Evolutionary conservation across 1,284 basidiomycete genomes (phyloP).

Genomic region (Coniferiporia sulphurascens): DNA sequence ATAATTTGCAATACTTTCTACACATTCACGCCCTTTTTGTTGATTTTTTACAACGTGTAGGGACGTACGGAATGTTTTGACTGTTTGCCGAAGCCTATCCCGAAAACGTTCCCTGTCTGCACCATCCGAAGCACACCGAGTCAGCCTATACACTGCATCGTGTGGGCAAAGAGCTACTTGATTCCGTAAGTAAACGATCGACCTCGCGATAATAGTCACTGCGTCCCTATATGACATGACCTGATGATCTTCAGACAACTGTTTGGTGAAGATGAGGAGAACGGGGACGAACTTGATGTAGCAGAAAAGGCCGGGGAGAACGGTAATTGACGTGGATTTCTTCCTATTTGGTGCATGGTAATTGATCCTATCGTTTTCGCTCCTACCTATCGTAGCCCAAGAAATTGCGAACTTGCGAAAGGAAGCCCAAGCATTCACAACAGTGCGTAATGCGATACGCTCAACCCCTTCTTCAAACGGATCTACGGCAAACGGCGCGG

Average conservation of each 20-base stretch:
- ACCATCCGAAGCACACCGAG: constrained; percentile 97
- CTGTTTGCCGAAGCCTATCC: constrained; percentile 83
- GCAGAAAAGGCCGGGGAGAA: constrained; percentile 88
- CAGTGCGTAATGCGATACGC: constrained; percentile 65
- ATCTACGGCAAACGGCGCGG: constrained; percentile 3
- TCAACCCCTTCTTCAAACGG: constrained; percentile 24
- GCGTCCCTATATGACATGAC: background rate
- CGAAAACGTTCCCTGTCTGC: constrained; percentile 96
- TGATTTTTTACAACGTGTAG: constrained; percentile 34
- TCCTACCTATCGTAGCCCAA: constrained; percentile 47
- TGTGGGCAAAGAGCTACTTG: constrained; percentile 99
- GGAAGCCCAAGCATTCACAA: constrained; percentile 85
- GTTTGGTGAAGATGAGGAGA: constrained; percentile 88
- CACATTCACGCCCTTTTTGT: background rate
- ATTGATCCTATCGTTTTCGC: background rate
- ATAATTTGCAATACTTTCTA: no score
- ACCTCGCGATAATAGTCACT: no score
- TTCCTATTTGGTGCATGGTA: background rate
- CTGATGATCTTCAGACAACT: constrained; percentile 59
- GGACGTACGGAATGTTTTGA: constrained; percentile 89
- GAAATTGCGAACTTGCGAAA: constrained; percentile 89
- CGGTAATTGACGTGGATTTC: constrained; percentile 38
- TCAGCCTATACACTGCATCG: constrained; percentile 97
- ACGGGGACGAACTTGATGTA: constrained; percentile 74
- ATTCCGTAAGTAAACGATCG: constrained; percentile 62